Evolutionary conservation across 345 rosid genomes (phyloP).

Genomic region (Linum usitatissimum): DNA sequence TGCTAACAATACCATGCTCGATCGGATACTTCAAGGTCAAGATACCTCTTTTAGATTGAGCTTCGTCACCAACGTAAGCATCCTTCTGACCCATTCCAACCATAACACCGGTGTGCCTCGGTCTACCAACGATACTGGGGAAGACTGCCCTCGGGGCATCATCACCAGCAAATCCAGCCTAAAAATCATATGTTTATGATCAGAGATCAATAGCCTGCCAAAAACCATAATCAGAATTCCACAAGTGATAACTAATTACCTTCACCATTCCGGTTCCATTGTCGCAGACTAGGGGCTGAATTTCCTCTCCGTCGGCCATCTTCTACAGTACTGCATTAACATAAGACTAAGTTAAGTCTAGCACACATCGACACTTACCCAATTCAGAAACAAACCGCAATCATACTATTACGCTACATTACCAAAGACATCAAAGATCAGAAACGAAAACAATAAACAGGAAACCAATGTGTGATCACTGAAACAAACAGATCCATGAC

Average conservation of each 20-base stretch:
- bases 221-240: not conserved
- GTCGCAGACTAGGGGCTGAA: not conserved
- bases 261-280: not conserved
- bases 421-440: no score
- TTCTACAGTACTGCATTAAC: not conserved
- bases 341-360: not conserved
- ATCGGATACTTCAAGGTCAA: conserved; percentile 65
- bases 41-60: conserved; percentile 68
- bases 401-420: not conserved
- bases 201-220: not conserved
- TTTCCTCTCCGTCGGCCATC: not conserved
- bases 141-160: conserved; percentile 66
- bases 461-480: no score
- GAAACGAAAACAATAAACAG: no score
- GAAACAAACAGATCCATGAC: no score
- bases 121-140: conserved; percentile 65
- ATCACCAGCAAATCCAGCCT: conserved; percentile 72
- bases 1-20: conserved; percentile 68
- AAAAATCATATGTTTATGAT: conserved; percentile 1
- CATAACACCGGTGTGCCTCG: conserved; percentile 72
- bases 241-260: not conserved
- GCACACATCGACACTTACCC: not conserved
- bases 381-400: not conserved
- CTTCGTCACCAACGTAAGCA: conserved; percentile 70
- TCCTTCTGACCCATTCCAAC: conserved; percentile 79